Conservation (phyloP, 768 basidiomycete genomes). For the Gloeophyllum trabeum region DNA sequence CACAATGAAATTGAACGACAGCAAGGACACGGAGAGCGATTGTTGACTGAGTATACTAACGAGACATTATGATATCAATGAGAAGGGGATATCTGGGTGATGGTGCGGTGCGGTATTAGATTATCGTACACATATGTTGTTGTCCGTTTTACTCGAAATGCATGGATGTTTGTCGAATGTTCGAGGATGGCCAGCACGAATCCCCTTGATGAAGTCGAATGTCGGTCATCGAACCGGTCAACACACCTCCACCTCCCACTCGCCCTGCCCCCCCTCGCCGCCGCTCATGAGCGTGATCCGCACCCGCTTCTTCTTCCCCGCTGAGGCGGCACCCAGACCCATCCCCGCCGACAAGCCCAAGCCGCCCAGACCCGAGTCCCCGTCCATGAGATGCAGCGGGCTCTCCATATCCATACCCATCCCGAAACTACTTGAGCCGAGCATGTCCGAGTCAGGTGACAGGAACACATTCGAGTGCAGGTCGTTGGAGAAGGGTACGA, state of each 20-base stretch:
- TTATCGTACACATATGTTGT: no score
- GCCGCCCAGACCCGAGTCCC: constrained; percentile 3
- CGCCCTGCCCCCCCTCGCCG: constrained; percentile 55
- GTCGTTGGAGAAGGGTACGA: constrained; percentile 10
- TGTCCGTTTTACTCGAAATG: no score
- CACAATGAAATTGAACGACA: no score
- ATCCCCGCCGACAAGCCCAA: constrained; percentile 4
- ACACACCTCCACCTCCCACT: constrained; percentile 73
- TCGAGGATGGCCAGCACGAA: no score
- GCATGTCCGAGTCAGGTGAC: not conserved
- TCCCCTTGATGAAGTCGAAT: no score
- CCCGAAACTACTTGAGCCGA: not conserved
- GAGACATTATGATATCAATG: no score
- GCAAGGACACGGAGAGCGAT: no score
- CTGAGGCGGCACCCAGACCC: constrained; percentile 6
- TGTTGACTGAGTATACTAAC: no score
- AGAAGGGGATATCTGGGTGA: no score
- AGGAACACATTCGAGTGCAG: not conserved
- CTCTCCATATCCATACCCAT: not conserved
- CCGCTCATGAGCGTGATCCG: constrained; percentile 56
- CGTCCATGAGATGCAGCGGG: constrained; percentile 1
- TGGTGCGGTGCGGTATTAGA: no score
- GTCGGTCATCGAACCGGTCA: no score
- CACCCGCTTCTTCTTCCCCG: constrained; percentile 36
- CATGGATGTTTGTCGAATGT: no score